These are phyloP conservation scores for Boletus speciosus DNA, from an alignment of 768 basidiomycete species.

Conservation along the genomic window DNA sequence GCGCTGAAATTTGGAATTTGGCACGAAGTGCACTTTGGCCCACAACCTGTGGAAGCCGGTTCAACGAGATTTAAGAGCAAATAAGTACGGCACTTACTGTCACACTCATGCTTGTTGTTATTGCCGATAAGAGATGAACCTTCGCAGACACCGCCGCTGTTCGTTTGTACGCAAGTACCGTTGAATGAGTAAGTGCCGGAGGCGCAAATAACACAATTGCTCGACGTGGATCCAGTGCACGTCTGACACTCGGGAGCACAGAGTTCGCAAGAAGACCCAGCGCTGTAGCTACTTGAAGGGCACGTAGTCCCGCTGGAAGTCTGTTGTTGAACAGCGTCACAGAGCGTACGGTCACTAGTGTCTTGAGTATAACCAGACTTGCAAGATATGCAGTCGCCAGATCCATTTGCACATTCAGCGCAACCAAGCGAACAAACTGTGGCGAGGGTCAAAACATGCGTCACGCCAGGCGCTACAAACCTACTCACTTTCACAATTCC, in stretches of 20 bases:
- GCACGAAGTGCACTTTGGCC: slow-evolving; percentile 78
- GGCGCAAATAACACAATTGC: slow-evolving; percentile 68
- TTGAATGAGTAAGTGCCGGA: slow-evolving; percentile 59
- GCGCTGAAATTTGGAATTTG: slow-evolving; percentile 67
- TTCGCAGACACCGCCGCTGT: slow-evolving; percentile 68
- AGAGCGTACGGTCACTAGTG: slow-evolving; percentile 62
- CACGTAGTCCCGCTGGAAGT: slow-evolving; percentile 55
- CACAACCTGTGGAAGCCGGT: slow-evolving; percentile 55
- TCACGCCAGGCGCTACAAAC: neutral
- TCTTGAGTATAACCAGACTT: slow-evolving; percentile 65
- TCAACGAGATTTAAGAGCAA: neutral
- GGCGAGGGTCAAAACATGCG: slow-evolving; percentile 1
- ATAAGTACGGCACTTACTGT: slow-evolving; percentile 46
- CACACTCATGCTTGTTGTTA: slow-evolving; percentile 79
- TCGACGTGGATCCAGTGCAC: slow-evolving; percentile 65
- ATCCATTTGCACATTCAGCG: slow-evolving; percentile 58
- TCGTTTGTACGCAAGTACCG: slow-evolving; percentile 65
- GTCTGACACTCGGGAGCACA: slow-evolving; percentile 70
- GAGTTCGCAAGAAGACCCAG: slow-evolving; percentile 46
- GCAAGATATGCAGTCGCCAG: slow-evolving; percentile 73
- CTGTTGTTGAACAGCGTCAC: slow-evolving; percentile 49
- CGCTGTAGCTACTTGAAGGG: slow-evolving; percentile 63
- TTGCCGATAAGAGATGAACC: slow-evolving; percentile 72
- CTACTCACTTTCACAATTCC: slow-evolving; percentile 66
- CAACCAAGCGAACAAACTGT: slow-evolving; percentile 75